A percentile compares a stretch with the other conserved stretches of the same genome.
Evolutionary conservation across 805 yeast species (phyloP).

Genomic region (Candida silvicultrix): DNA sequence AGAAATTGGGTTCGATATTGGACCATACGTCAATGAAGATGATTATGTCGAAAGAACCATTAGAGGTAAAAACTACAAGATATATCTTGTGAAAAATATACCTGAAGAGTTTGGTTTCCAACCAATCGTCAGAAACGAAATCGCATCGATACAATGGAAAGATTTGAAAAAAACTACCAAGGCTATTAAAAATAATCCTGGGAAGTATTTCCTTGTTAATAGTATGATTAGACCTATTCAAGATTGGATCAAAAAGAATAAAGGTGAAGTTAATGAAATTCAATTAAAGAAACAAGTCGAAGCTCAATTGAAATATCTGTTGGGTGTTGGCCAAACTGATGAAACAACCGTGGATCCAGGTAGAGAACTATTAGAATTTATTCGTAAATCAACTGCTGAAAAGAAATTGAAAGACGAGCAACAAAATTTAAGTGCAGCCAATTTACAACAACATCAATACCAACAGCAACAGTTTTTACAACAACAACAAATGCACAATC

Average conservation of each 20-base stretch:
- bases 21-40: conserved; percentile 57
- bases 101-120: conserved; percentile 70
- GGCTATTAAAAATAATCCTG: conserved; percentile 21
- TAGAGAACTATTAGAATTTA: conserved; percentile 62
- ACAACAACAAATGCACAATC: conserved; percentile 5
- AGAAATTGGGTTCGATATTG: conserved; percentile 87
- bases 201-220: conserved; percentile 30
- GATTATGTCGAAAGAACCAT: conserved; percentile 79
- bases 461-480: conserved; percentile 4
- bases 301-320: conserved; percentile 51
- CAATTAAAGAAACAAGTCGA: conserved; percentile 61
- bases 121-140: conserved; percentile 86
- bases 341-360: conserved; percentile 54
- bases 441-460: conserved; percentile 1
- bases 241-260: conserved; percentile 50
- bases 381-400: conserved; percentile 39
- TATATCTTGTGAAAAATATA: conserved; percentile 69
- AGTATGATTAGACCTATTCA: conserved; percentile 36
- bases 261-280: conserved; percentile 42
- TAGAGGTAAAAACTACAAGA: conserved; percentile 77
- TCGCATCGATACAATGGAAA: conserved; percentile 75
- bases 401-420: conserved; percentile 13
- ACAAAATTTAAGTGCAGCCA: neutral
- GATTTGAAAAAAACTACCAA: conserved; percentile 40
- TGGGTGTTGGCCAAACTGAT: conserved; percentile 45